Percentiles rank a stretch among this genome's conserved stretches.
phyloP scores from a whole-genome alignment of 2,329 filamentous ascomycete genomes.

The Botryosphaeria dothidea region DNA sequence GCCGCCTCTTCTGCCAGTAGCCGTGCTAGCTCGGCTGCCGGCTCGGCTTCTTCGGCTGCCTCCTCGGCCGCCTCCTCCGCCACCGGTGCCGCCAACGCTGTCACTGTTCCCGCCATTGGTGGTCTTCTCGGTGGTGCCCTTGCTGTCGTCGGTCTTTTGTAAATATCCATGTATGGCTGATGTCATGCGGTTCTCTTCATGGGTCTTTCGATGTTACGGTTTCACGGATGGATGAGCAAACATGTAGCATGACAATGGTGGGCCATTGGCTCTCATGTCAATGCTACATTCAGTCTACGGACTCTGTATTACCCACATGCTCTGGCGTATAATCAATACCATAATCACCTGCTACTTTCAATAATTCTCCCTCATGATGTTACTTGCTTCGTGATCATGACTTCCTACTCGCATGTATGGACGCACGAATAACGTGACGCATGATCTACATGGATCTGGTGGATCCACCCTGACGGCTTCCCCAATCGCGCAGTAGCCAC shows the following conservation, averaged over 20 bases:
- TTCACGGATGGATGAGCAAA: slow-evolving; percentile 13
- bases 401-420: background rate
- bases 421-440: background rate
- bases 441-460: background rate
- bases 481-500: background rate
- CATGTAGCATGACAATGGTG: background rate
- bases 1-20: background rate
- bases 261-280: background rate
- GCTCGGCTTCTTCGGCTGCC: background rate
- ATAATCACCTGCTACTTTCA: background rate
- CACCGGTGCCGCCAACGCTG: slow-evolving; percentile 1
- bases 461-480: background rate
- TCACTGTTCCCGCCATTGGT: slow-evolving; percentile 10
- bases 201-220: slow-evolving; percentile 1
- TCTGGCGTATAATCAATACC: slow-evolving; percentile 7
- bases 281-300: background rate
- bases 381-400: background rate
- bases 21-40: too few species aligned
- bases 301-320: background rate
- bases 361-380: background rate
- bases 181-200: background rate
- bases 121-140: slow-evolving; percentile 14
- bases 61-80: background rate
- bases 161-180: slow-evolving; percentile 12
- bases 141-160: slow-evolving; percentile 17